A percentile compares a stretch with the other conserved stretches of the same genome.
phyloP scores from a whole-genome alignment of 805 yeast species.

The Lipomyces kockii region DNA sequence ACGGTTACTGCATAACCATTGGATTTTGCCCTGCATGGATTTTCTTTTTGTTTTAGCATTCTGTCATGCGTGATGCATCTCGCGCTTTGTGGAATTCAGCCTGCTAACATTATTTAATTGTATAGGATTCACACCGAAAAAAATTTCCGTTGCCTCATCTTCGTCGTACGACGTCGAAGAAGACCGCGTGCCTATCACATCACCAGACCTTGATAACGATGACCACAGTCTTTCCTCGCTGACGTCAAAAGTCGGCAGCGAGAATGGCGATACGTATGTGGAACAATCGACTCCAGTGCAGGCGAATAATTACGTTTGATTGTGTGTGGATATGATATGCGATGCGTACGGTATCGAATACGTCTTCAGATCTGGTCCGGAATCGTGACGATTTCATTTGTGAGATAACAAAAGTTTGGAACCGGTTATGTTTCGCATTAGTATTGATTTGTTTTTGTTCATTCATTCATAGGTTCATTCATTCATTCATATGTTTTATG shows the following conservation, averaged over 20 bases:
- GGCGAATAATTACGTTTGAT: not conserved
- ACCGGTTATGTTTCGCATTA: not conserved
- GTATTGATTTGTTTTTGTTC: not conserved
- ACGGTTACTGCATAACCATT: not conserved
- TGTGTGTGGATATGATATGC: not conserved
- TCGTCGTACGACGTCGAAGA: slow-evolving; percentile 10
- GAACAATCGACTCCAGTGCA: not conserved
- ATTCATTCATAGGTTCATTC: not conserved
- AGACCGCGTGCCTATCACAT: slow-evolving; percentile 27
- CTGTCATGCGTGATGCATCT: not conserved
- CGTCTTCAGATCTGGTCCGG: not conserved
- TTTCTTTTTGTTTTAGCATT: slow-evolving; percentile 5
- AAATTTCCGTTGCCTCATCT: not conserved
- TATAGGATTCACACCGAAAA: slow-evolving; percentile 6
- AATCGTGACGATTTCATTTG: not conserved
- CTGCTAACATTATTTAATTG: not conserved
- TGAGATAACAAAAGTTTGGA: slow-evolving; percentile 1
- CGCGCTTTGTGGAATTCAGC: not conserved
- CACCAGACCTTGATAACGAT: slow-evolving; percentile 19
- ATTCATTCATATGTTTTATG: not conserved
- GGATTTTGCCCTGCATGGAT: not conserved
- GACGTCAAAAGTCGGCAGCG: slow-evolving; percentile 5
- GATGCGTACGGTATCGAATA: not conserved
- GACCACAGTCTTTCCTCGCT: slow-evolving; percentile 10
- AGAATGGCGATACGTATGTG: not conserved